Evolutionary conservation across 2,329 filamentous ascomycete genomes (phyloP).

Genomic region (Ophiostoma tasmaniense): DNA sequence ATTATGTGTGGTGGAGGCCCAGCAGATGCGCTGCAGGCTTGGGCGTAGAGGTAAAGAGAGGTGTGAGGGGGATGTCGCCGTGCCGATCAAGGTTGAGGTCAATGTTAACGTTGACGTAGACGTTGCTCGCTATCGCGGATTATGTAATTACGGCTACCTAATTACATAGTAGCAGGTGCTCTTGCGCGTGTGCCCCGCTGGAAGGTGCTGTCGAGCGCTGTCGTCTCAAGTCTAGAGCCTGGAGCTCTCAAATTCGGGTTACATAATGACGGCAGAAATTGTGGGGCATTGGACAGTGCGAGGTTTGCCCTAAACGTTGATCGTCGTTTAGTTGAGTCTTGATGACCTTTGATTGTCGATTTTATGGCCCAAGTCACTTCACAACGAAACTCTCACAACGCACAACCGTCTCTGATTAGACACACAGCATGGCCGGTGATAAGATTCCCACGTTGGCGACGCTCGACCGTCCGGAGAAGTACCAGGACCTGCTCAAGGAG

Average conservation of each 20-base stretch:
- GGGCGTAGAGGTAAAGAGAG: background rate
- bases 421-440: slow-evolving; percentile 35
- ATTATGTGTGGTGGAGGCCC: slow-evolving; percentile 37
- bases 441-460: slow-evolving; percentile 43
- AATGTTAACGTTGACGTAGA: background rate
- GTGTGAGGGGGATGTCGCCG: background rate
- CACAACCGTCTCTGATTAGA: background rate
- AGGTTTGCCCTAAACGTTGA: background rate
- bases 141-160: slow-evolving; percentile 2
- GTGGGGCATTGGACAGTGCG: background rate
- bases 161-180: background rate
- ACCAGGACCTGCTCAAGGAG: slow-evolving; percentile 48
- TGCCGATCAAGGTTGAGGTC: background rate
- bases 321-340: background rate
- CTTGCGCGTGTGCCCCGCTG: slow-evolving; percentile 1
- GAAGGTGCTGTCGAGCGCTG: background rate
- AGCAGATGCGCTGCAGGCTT: background rate
- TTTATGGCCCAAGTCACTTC: background rate
- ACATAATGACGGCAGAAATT: background rate
- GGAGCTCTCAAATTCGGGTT: background rate
- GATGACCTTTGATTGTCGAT: background rate
- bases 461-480: slow-evolving; percentile 53
- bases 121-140: background rate
- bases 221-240: background rate
- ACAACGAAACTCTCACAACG: background rate